Conservation (phyloP, 2,329 filamentous ascomycete species). For the Claviceps paspali region DNA sequence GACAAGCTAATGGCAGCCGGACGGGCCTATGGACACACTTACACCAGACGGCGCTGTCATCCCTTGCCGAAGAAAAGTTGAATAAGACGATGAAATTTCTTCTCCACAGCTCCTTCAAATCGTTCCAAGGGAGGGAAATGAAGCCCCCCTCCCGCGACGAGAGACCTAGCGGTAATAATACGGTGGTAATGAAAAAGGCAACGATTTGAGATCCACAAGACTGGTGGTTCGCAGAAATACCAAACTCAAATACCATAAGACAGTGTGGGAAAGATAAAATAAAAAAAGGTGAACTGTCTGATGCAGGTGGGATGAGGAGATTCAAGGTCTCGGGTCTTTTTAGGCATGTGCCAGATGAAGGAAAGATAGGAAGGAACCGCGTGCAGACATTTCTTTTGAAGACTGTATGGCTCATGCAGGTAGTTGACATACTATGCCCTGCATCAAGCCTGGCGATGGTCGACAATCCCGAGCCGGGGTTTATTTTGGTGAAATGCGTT, state of each 20-base stretch:
- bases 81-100: not conserved
- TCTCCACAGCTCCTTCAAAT: conserved; percentile 10
- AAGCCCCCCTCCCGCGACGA: conserved; percentile 10
- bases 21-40: not conserved
- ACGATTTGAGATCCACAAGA: conserved; percentile 1
- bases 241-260: conserved; percentile 6
- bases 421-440: conserved; percentile 7
- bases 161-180: conserved; percentile 1
- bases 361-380: conserved; percentile 13
- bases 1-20: not conserved
- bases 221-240: conserved; percentile 8
- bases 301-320: conserved; percentile 12
- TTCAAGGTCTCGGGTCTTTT: conserved; percentile 15
- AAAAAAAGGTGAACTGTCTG: conserved; percentile 10
- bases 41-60: not conserved
- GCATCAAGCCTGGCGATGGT: conserved; percentile 4
- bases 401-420: conserved; percentile 17
- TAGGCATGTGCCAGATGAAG: conserved; percentile 9
- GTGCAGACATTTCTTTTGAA: conserved; percentile 20
- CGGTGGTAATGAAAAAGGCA: not conserved
- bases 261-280: conserved; percentile 1
- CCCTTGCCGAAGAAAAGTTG: not conserved
- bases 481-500: conserved; percentile 1
- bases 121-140: conserved; percentile 12
- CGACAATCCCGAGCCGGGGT: conserved; percentile 1